Conservation (phyloP, 2,329 filamentous ascomycete genomes). For the Phyllosticta paracitricarpa region DNA sequence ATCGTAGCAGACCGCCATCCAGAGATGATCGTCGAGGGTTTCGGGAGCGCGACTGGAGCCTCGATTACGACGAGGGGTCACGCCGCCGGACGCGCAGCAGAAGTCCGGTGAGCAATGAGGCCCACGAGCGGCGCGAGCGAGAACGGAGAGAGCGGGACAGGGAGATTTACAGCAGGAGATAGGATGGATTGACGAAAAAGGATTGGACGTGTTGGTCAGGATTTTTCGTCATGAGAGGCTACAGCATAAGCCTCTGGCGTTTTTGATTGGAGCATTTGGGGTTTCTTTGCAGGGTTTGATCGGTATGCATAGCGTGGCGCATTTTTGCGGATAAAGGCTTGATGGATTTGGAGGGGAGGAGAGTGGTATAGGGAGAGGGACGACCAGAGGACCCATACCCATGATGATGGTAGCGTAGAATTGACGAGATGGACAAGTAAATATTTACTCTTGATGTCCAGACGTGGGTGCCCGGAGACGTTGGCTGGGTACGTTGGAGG, state of each 20-base stretch:
- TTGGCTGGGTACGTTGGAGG: background rate
- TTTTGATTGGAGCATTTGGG: background rate
- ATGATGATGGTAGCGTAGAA: background rate
- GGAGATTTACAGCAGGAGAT: slow-evolving; percentile 6
- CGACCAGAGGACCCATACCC: background rate
- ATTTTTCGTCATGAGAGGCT: background rate
- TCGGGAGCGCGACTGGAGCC: slow-evolving; percentile 17
- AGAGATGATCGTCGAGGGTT: slow-evolving; percentile 24
- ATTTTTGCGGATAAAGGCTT: background rate
- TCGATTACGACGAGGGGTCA: slow-evolving; percentile 18
- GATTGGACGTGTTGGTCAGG: background rate
- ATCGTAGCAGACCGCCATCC: slow-evolving; percentile 20
- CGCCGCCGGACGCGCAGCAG: slow-evolving; percentile 23
- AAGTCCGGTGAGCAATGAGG: slow-evolving; percentile 24
- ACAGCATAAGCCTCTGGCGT: background rate
- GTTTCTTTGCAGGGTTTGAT: background rate
- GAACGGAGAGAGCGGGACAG: slow-evolving; percentile 11
- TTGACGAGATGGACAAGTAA: background rate
- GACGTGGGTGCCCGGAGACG: no score
- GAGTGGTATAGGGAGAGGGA: background rate
- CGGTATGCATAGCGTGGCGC: background rate
- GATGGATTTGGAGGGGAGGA: background rate
- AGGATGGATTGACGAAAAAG: background rate
- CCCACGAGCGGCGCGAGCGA: slow-evolving; percentile 17
- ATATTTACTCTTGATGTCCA: background rate